Base-by-base conservation (phyloP, 2,329 filamentous ascomycete species). In the Camptophora hylomeconis region DNA sequence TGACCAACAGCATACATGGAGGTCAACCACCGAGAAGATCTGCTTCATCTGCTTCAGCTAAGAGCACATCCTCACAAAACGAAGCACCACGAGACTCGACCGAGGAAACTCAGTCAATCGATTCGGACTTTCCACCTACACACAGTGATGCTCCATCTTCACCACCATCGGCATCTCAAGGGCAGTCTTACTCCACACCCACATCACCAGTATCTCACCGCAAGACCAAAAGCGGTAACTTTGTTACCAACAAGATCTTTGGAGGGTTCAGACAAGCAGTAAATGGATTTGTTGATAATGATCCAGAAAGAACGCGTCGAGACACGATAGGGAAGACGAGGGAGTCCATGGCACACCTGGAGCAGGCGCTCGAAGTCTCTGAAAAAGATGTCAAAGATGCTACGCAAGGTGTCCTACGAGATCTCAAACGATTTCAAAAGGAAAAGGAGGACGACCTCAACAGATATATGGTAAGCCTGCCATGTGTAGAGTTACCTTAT, bases 311-410 rank as follows among this genome's bases (percentile, higher is more conserved):
- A 39, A 93, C 86, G 23, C 69, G 89, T 30, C 71, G 89, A 30
- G 89, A 98, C 52, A 79, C 83, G 39, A 94, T 98, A 44, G 86
- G 87, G 20, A 95, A 94, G 65, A 98, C 89, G 1, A 75, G 78
- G 40, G 89, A 98, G 57, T 81, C 75, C 33, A 74, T 98, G 38
- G 69, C 61, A 9, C 65, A 73, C 60, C 66, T 98, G 29, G 86
- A 95, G 55, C 83, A 92, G 61, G 89, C 89, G 1, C 70, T 94
- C 33, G 71, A 83, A 17, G 86, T 81, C 4, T 81, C 84, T 4
- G 83, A 86, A 38, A 76, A 83, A 47, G 89, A 98, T 50, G 89
- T 95, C 36, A 86, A 80, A 52, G 83, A 95, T 47, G 89, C 89
- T 6, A 94, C 84, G 48, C 65, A 72, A 3, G 92, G 83, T 29